phyloP scores from a whole-genome alignment of 2,329 filamentous ascomycete genomes.

The Nakataea oryzae region DNA sequence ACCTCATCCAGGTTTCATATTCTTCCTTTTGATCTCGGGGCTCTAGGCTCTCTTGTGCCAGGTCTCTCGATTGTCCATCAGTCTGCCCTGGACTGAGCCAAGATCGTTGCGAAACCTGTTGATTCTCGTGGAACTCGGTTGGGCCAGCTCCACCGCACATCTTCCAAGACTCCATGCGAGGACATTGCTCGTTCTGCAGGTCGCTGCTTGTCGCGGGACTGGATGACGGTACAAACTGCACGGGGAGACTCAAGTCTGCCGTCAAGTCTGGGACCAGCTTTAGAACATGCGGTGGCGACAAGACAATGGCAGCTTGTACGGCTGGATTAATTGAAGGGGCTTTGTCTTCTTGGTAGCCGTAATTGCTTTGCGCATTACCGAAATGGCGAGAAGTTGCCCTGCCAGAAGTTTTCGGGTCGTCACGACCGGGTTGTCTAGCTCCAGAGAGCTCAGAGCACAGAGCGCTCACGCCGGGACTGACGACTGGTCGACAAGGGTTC shows the following conservation, averaged over 20 bases:
- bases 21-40: neutral
- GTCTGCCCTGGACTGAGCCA: neutral
- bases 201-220: neutral
- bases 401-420: neutral
- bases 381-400: neutral
- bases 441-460: neutral
- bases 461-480: neutral
- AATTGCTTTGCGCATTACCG: neutral
- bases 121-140: neutral
- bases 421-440: neutral
- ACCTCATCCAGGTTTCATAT: conserved; percentile 1
- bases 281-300: neutral
- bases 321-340: neutral
- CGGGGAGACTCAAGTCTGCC: neutral
- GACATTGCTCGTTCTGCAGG: neutral
- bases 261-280: neutral
- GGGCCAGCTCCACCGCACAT: neutral
- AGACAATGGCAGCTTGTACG: neutral
- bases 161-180: neutral
- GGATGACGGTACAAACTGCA: neutral
- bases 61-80: too few relatives aligned
- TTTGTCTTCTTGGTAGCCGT: neutral
- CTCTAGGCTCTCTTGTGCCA: neutral
- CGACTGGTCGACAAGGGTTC: neutral
- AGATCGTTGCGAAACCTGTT: neutral